These are phyloP conservation scores for Yamadazyma jaroonii DNA, from an alignment of 1,139 yeast species.

Conservation along the genomic window DNA sequence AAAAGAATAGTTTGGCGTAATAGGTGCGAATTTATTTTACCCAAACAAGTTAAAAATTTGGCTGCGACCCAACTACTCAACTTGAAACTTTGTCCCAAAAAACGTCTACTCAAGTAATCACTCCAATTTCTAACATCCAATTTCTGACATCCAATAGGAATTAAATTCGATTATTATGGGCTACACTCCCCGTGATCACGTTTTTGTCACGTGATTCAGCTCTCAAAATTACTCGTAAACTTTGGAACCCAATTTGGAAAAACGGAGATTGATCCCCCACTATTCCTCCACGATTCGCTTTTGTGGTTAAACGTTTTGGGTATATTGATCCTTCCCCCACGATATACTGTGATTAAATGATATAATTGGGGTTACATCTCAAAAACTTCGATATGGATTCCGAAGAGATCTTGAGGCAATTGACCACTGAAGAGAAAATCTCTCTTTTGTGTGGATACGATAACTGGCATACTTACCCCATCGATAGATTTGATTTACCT, in stretches of 20 bases:
- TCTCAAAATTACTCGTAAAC: slow-evolving; percentile 2
- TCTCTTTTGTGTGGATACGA: slow-evolving; percentile 47
- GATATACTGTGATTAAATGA: not conserved
- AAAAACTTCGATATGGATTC: slow-evolving; percentile 24
- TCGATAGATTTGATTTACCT: slow-evolving; percentile 42
- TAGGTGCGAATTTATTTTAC: too few species aligned
- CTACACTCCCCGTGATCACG: too few species aligned
- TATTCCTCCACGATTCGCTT: not conserved
- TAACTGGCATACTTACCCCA: slow-evolving; percentile 53
- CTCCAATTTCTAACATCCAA: too few species aligned
- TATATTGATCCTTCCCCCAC: too few species aligned
- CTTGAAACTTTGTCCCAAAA: too few species aligned
- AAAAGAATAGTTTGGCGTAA: too few species aligned
- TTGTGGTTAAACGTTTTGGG: not conserved
- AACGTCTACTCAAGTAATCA: too few species aligned
- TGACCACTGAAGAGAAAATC: slow-evolving; percentile 49
- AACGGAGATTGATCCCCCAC: not conserved
- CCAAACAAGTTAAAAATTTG: too few species aligned
- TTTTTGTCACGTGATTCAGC: not conserved
- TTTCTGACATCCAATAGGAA: too few species aligned
- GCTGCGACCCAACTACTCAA: too few species aligned
- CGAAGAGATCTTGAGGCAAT: slow-evolving; percentile 38
- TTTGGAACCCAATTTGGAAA: not conserved
- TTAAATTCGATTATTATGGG: too few species aligned
- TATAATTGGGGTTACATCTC: not conserved